Conservation (phyloP, 805 yeast species). For the Spathaspora boniae region DNA sequence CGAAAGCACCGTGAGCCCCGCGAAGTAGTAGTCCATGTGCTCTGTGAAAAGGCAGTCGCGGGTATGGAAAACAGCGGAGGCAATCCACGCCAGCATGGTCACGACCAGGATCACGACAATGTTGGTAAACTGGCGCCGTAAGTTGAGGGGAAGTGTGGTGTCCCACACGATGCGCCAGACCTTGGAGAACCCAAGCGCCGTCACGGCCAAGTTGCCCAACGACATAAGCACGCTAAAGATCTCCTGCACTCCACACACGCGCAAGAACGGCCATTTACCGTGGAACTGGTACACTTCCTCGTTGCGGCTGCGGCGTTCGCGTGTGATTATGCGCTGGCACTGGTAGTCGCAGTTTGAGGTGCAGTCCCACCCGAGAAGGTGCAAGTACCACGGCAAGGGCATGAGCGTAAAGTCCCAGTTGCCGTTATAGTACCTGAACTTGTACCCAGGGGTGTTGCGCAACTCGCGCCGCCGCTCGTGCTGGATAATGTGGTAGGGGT, state of each 20-base stretch:
- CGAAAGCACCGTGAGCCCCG: slow-evolving; percentile 80
- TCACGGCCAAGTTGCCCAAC: slow-evolving; percentile 43
- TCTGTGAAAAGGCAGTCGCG: slow-evolving; percentile 81
- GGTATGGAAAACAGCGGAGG: slow-evolving; percentile 82
- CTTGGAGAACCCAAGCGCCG: slow-evolving; percentile 44
- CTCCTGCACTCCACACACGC: slow-evolving; percentile 83
- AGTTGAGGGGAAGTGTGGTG: slow-evolving; percentile 4
- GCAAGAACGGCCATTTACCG: slow-evolving; percentile 94
- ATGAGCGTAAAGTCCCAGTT: slow-evolving; percentile 32
- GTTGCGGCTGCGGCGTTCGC: slow-evolving; percentile 42
- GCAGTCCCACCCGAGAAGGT: slow-evolving; percentile 69
- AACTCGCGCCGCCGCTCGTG: slow-evolving; percentile 19
- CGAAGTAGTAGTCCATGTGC: slow-evolving; percentile 85
- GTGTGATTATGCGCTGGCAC: slow-evolving; percentile 79
- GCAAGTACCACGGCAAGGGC: slow-evolving; percentile 42
- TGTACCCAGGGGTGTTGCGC: slow-evolving; percentile 13
- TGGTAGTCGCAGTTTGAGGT: slow-evolving; percentile 83
- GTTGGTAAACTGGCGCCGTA: slow-evolving; percentile 22
- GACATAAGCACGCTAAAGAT: slow-evolving; percentile 77
- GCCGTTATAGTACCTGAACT: slow-evolving; percentile 24
- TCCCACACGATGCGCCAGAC: slow-evolving; percentile 12
- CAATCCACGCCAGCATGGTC: slow-evolving; percentile 85
- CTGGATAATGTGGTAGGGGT: slow-evolving; percentile 24
- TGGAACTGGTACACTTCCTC: slow-evolving; percentile 78
- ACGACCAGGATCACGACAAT: slow-evolving; percentile 51